Evolutionary conservation across 495 filamentous ascomycete species (phyloP), one percentile per base, ranked within the genome.

Genomic region (Daldinia caldariorum): DNA sequence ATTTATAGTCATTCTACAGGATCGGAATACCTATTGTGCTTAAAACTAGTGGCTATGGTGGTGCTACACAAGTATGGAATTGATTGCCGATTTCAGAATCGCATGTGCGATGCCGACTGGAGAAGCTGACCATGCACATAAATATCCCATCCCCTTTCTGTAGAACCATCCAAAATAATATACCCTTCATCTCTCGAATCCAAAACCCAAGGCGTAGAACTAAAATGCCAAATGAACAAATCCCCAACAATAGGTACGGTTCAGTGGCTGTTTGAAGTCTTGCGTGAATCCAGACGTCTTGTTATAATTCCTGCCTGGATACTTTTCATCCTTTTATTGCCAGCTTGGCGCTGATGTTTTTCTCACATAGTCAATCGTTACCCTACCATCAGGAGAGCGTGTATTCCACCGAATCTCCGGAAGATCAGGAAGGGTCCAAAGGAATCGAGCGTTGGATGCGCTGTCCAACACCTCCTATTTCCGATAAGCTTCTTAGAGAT

Each of bases 371-470:
- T 50, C 68, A 18, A 35, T 16, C 58, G 5, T 35, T 54, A 71
- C 45, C 69, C 45, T 55, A 37, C 38, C 67, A 55, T 53, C 58
- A 71, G 63, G 69, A 71, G 62, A 67, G 69, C 59, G 58, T 71
- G 47, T 71, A 71, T 62, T 71, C 69, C 16, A 47, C 53, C 47
- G 58, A 45, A 10, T 62, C 58, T 43, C 57, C 53, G 13, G 67
- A 71, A 61, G 63, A 71, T 26, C 68, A 71, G 54, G 63, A 63
- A n/a, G 63, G 63, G 50, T 63, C 58, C 2, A 54, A 49, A 60
- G 69, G 63, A 7, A 67, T 71, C 31, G 63, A 71, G 29, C 37
- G 58, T 58, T 71, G 69, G 63, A 71, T 71, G 69, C 69, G 63
- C 35, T 71, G 69, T 31, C 69, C 69, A 22, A 71, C 69, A 29